Evolutionary conservation across 73 alveolate genomes (phyloP).

Genomic region (Tetrahymena malaccensis): DNA sequence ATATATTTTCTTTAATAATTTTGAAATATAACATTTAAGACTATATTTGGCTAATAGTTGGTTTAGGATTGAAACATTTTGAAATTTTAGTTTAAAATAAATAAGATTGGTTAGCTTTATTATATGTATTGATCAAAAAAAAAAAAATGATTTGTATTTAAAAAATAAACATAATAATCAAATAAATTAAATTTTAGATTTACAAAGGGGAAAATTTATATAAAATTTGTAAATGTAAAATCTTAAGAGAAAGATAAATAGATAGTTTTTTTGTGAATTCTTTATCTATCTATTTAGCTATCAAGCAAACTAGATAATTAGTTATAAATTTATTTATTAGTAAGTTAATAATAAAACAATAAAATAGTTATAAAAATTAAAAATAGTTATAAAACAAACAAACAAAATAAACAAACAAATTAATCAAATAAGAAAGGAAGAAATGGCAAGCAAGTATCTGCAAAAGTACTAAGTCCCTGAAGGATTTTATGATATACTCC

Average conservation of each 20-base stretch:
- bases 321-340: background rate
- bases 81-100: background rate
- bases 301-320: background rate
- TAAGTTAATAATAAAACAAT: background rate
- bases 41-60: too few relatives aligned
- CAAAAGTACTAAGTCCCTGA: conserved; percentile 40
- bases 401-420: background rate
- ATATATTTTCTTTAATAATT: too few relatives aligned
- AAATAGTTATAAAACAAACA: background rate
- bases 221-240: background rate
- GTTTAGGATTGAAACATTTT: too few relatives aligned
- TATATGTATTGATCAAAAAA: background rate
- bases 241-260: background rate
- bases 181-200: too few relatives aligned
- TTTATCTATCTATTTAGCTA: background rate
- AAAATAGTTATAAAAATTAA: background rate
- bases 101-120: background rate
- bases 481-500: conserved; percentile 28
- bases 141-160: too few relatives aligned
- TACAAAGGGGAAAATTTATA: background rate
- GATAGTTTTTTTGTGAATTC: too few relatives aligned
- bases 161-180: too few relatives aligned
- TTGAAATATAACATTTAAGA: too few relatives aligned
- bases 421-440: background rate
- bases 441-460: conserved; percentile 8